A percentile compares a stretch with the other conserved stretches of the same genome.
Evolutionary conservation across 768 basidiomycete genomes (phyloP).

Genomic region (Cystofilobasidium bisporidii): DNA sequence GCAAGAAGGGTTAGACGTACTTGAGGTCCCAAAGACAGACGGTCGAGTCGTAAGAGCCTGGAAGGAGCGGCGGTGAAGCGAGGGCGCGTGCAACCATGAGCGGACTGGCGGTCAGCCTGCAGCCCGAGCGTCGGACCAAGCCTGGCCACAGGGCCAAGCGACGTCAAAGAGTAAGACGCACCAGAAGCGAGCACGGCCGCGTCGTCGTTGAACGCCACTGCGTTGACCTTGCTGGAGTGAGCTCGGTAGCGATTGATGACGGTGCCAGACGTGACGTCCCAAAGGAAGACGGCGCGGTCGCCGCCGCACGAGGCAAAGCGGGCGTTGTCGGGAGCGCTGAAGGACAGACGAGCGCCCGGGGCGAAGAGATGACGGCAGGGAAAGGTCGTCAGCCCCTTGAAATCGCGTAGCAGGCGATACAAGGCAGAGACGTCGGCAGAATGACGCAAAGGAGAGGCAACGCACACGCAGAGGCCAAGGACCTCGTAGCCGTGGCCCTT

Average conservation of each 20-base stretch:
- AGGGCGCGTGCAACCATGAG: background rate
- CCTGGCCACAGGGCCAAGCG: no score
- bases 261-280: conserved; percentile 85
- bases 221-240: conserved; percentile 82
- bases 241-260: conserved; percentile 75
- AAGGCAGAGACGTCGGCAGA: background rate
- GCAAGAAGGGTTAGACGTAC: background rate
- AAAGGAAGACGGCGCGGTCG: conserved; percentile 82
- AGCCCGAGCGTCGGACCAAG: background rate
- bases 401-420: background rate
- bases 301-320: conserved; percentile 90
- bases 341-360: no score
- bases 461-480: conserved; percentile 77
- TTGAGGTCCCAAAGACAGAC: conserved; percentile 26
- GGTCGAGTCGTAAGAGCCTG: conserved; percentile 27
- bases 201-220: conserved; percentile 59
- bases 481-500: conserved; percentile 92
- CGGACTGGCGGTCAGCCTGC: background rate
- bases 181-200: conserved; percentile 50
- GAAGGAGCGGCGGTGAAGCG: background rate
- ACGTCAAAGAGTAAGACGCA: no score
- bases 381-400: conserved; percentile 3
- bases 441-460: conserved; percentile 26
- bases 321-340: conserved; percentile 81
- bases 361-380: no score